Base-by-base conservation (phyloP, 2,329 filamentous ascomycete species). In the Talaromyces sp. region DNA sequence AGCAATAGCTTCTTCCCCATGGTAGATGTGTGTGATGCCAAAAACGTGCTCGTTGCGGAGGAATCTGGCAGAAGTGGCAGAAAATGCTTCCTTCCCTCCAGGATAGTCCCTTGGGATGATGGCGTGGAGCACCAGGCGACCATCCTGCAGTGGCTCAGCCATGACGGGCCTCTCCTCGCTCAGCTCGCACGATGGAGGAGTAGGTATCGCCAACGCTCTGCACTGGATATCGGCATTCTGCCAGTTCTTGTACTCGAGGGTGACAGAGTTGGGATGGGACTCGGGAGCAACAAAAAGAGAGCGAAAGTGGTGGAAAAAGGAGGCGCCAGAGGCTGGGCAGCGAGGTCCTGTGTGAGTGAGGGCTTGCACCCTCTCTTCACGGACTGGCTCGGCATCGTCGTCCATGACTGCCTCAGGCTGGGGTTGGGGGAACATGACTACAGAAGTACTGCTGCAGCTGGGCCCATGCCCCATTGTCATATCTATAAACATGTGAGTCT, bases 21-120 rank as follows among this genome's bases (percentile, higher is more conserved):
- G 24, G 41, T 46, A 56, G n/a, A 60, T 50, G 11, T 4, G 21
- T 10, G 24, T 35, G 41, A 60, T 60, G 3, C 58, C 58, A 49
- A 56, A 56, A 1, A 32, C 29, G 11, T 43, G 17, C n/a, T 26
- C 24, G 8, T 52, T 29, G 24, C 49, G 49, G 17, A 52, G 49
- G 26, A 52, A 52, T 4, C 17, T 52, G 24, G 17, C 14, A 4
- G 49, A 27, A 21, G 49, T 31, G 13, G 27, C 17, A 9, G 27
- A 52, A 29, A 52, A 29, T 13, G 11, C 49, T n/a, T 55, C n/a
- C 26, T 55, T 55, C 14, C 29, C 35, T 10, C 53, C 53, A 29
- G 29, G 53, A 55, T 32, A 55, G 19, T 41, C 14, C 27, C 35
- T 38, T 38, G 49, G 49, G 14, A 52, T 13, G 49, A 52, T 26